These are phyloP conservation scores for Thalassia testudinum DNA, from an alignment of 116 monocot genomes.

Conservation along the genomic window DNA sequence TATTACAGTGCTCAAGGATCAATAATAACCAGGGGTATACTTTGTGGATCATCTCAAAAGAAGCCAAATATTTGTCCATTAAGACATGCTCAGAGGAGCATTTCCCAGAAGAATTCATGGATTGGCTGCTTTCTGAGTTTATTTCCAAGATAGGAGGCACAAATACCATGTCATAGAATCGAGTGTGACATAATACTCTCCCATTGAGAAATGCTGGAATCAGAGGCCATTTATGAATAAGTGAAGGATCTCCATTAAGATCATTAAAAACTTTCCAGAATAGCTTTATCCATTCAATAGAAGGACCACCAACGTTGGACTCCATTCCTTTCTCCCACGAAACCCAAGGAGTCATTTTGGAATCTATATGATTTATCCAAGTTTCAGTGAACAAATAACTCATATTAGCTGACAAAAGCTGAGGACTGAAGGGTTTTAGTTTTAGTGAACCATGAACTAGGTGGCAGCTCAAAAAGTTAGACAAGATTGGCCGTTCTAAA, in stretches of 20 bases:
- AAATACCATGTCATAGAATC: conserved; percentile 49
- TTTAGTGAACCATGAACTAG: conserved; percentile 45
- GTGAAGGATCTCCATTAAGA: conserved; percentile 59
- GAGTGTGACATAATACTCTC: conserved; percentile 65
- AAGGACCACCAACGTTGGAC: conserved; percentile 25
- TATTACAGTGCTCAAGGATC: conserved; percentile 52
- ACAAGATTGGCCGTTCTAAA: conserved; percentile 42
- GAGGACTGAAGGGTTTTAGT: conserved; percentile 33
- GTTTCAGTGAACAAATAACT: conserved; percentile 42
- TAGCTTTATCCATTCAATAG: conserved; percentile 64
- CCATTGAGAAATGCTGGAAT: conserved; percentile 67
- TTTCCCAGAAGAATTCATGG: conserved; percentile 5
- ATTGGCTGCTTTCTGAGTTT: conserved; percentile 15
- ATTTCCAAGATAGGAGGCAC: conserved; percentile 40
- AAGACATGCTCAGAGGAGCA: conserved; percentile 13
- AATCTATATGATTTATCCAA: conserved; percentile 51
- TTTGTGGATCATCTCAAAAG: conserved; percentile 41
- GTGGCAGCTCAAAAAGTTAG: conserved; percentile 24
- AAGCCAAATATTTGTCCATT: conserved; percentile 20
- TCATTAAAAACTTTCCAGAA: conserved; percentile 71
- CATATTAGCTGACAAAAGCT: conserved; percentile 53
- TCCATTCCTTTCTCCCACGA: conserved; percentile 43
- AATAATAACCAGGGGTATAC: conserved; percentile 66
- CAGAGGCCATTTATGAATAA: conserved; percentile 80
- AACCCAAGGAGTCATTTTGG: conserved; percentile 54